Evolutionary conservation across 2,329 filamentous ascomycete genomes (phyloP).

Genomic region (Fusarium lateritium): DNA sequence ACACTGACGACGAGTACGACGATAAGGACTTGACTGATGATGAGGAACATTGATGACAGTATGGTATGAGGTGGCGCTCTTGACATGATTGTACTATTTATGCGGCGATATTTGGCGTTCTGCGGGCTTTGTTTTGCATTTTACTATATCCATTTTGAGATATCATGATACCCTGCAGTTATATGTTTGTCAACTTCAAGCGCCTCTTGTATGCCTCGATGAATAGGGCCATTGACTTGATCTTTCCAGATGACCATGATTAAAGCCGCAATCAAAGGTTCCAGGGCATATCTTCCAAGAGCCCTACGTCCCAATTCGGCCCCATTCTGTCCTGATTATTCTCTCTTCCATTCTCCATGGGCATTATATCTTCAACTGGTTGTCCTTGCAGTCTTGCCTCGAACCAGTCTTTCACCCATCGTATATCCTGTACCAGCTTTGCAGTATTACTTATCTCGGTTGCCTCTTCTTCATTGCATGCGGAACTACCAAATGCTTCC

Average conservation of each 20-base stretch:
- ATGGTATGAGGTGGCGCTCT: neutral
- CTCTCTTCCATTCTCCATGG: neutral
- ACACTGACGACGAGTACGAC: constrained; percentile 15
- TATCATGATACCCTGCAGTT: constrained; percentile 33
- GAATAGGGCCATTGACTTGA: neutral
- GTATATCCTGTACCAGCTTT: constrained; percentile 45
- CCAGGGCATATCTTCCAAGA: constrained; percentile 46
- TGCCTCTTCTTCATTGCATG: constrained; percentile 26
- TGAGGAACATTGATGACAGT: constrained; percentile 1
- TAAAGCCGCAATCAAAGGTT: constrained; percentile 20
- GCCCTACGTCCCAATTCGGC: constrained; percentile 43
- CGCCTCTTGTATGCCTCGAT: neutral
- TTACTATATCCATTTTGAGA: neutral
- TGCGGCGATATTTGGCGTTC: constrained; percentile 5
- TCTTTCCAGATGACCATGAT: neutral
- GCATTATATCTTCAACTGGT: constrained; percentile 8
- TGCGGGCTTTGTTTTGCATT: constrained; percentile 1
- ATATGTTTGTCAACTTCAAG: neutral
- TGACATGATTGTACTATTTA: constrained; percentile 14
- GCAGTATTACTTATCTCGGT: constrained; percentile 34
- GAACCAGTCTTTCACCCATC: constrained; percentile 53
- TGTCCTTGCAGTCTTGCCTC: constrained; percentile 44
- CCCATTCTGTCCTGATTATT: neutral
- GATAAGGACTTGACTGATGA: neutral
- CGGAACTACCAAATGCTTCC: constrained; percentile 23